Evolutionary conservation across 1,284 basidiomycete species (phyloP), one percentile per base, ranked within the genome.

Genomic region (Ceratorhiza oryzae-sativae): DNA sequence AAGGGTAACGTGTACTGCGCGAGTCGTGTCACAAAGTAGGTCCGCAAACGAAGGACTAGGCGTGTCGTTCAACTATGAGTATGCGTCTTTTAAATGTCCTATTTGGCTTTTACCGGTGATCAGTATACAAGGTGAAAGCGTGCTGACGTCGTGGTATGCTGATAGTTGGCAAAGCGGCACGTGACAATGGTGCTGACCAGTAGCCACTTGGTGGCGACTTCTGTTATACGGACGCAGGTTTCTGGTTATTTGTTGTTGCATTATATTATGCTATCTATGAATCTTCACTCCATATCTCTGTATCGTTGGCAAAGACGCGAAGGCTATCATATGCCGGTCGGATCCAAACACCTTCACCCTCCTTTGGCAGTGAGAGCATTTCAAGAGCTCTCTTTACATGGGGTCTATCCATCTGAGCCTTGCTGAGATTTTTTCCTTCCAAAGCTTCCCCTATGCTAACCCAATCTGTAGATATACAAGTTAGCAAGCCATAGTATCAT

Each of bases 291-390:
- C 68, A 71, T 25, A 60, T 36, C 8, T 59, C 56, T 49, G 51
- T 48, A 4, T 34, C 25, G 25, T 71, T 60, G 0, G 55, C 68
- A 42, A 59, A 71, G 5, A 91, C 80, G 39, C 85, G 82, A 72
- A 92, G 78, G 1, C 90, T 90, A 77, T 91, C 90, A 77, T 87
- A 87, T n/a, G 87, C 87, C 18, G 90, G 90, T 42, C 90, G 81
- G 2, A 90, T 77, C 89, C 90, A 92, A 12, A 85, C 77, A 1
- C 76, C 74, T 71, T 83, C 77, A 18, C 85, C 88, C 25, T 65
- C 67, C 36, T 60, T 34, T 32, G 42, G 36, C 20, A 46, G 68
- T n/a, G 56, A 25, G 18, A 76, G 60, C 20, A 73, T 46, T 36
- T 59, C 51, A 34, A 72, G 42, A 1, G 71, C 73, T 23, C 34